Evolutionary conservation across 129 eudicot species (phyloP), one percentile per base, ranked within the genome.

Genomic region (Heracleum sosnowskyi): DNA sequence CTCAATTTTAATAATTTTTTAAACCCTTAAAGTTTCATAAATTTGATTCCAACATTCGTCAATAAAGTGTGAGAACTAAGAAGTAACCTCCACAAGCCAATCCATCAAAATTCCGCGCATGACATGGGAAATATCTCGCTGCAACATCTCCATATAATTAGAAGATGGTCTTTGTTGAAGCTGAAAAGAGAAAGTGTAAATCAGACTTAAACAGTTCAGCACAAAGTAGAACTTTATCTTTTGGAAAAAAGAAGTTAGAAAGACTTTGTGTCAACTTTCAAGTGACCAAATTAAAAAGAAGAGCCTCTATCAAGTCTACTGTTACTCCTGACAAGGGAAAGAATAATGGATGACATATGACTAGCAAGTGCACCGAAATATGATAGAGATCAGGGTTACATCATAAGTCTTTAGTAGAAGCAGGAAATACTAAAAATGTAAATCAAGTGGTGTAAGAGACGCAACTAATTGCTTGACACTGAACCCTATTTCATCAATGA

Each of bases 21-120:
- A 28, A 44, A 45, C 47, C 24, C 24, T 24, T 9, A 69, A n/a
- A 41, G 53, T n/a, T n/a, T n/a, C n/a, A n/a, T n/a, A n/a, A n/a
- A n/a, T n/a, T n/a, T n/a, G n/a, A n/a, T n/a, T 49, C 26, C 16
- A 44, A 28, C 36, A 37, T 9, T 11, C 69, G 57, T 35, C 69
- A 35, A 24, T 79, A 17, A 76, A 81, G 77, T 45, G 77, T 76
- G 69, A 49, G 31, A 57, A 79, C 89, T 68, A 80, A 96, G 31
- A 57, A 79, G 90, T 68, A 81, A 96, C 99, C 99, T 96, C 97
- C 63, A 96, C 97, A 78, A 96, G 93, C 99, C 99, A 96, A 77
- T 96, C 99, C 82, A 92, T 84, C 72, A 92, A 86, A 81, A 96
- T 86, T 9, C 90, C 93, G 69, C 97, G 89, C 97, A 96, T 96